A percentile compares a stretch with the other conserved stretches of the same genome.
phyloP scores from a whole-genome alignment of 257 asterid genomes.

The Craterostigma plantagineum region DNA sequence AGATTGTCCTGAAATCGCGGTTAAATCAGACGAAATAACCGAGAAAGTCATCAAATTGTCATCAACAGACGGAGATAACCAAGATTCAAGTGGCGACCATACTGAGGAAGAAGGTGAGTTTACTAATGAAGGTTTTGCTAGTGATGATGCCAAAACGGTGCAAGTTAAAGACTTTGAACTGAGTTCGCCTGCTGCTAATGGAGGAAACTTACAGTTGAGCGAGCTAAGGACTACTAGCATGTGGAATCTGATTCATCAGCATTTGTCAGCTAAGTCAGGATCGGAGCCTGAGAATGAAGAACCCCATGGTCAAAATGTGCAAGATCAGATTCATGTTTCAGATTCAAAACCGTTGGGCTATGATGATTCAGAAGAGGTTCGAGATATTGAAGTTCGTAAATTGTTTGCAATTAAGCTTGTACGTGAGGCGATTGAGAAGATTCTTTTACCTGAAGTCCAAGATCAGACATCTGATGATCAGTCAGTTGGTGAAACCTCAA shows the following conservation, averaged over 20 bases:
- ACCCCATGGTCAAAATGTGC: too few relatives aligned
- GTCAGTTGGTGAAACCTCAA: conserved; percentile 32
- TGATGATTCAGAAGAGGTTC: conserved; percentile 11
- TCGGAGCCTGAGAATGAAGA: conserved; percentile 11
- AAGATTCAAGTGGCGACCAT: conserved; percentile 11
- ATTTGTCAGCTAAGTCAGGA: conserved; percentile 19
- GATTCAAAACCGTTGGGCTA: too few relatives aligned
- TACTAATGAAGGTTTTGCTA: conserved; percentile 9
- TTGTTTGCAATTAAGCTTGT: conserved; percentile 72
- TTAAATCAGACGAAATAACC: too few relatives aligned
- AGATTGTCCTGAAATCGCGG: too few relatives aligned
- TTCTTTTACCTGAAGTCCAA: conserved; percentile 91
- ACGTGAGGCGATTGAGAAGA: conserved; percentile 85
- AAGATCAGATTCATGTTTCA: too few relatives aligned
- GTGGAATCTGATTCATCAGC: conserved; percentile 43
- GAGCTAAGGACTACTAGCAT: conserved; percentile 29
- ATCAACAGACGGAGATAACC: conserved; percentile 14
- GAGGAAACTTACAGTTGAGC: conserved; percentile 17
- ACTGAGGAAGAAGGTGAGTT: conserved; percentile 16
- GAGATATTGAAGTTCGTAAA: conserved; percentile 52
- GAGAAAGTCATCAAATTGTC: too few relatives aligned
- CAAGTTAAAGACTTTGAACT: conserved; percentile 7
- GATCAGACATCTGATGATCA: conserved; percentile 63
- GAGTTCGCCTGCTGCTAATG: conserved; percentile 8
- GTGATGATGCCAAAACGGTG: background rate